These are phyloP conservation scores for Hysterium pulicare DNA, from an alignment of 2,329 filamentous ascomycete species.

Conservation along the genomic window DNA sequence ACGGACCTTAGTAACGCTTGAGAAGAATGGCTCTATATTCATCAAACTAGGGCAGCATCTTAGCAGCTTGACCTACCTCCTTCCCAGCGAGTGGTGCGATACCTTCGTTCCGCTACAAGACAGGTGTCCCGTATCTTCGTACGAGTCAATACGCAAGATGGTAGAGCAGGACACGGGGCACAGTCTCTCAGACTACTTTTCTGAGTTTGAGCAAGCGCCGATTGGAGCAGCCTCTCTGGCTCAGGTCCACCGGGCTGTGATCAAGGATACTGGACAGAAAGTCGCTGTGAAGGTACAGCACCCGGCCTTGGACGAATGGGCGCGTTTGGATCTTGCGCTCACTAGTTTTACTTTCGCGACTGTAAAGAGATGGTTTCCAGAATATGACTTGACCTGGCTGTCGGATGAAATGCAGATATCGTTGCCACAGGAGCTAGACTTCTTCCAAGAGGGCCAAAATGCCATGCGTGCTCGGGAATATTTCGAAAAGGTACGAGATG, in stretches of 20 bases:
- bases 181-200: conserved; percentile 77
- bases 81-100: conserved; percentile 87
- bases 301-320: conserved; percentile 84
- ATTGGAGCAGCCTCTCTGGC: conserved; percentile 92
- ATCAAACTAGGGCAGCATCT: conserved; percentile 97
- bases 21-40: conserved; percentile 97
- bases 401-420: conserved; percentile 90
- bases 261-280: conserved; percentile 76
- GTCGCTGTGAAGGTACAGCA: conserved; percentile 98
- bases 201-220: conserved; percentile 73
- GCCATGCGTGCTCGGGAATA: conserved; percentile 75
- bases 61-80: conserved; percentile 91
- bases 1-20: conserved; percentile 78
- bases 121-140: conserved; percentile 87
- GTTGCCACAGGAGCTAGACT: conserved; percentile 87
- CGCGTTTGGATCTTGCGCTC: conserved; percentile 78
- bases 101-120: conserved; percentile 97
- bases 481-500: conserved; percentile 68
- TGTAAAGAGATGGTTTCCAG: conserved; percentile 89
- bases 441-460: conserved; percentile 79
- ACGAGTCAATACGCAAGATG: conserved; percentile 82
- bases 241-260: conserved; percentile 84
- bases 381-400: conserved; percentile 96
- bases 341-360: conserved; percentile 87
- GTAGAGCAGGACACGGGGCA: conserved; percentile 78